Evolutionary conservation across 148 eudicot species (phyloP), one percentile per base, ranked within the genome.

Genomic region (Gaultheria prostrata): DNA sequence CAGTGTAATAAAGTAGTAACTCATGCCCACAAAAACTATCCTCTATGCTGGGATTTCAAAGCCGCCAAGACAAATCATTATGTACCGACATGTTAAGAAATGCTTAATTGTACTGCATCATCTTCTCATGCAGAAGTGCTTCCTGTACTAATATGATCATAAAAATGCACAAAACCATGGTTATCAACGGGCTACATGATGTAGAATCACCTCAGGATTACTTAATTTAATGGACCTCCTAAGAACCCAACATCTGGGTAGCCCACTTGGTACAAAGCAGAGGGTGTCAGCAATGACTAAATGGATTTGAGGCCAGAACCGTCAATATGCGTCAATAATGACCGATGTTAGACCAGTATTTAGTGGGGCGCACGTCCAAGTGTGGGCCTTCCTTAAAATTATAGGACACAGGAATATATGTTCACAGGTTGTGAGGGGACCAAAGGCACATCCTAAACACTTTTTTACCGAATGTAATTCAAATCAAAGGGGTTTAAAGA

Each of bases 271-370:
- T 15, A 20, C 39, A 77, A 77, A 49, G 80, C 39, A 50, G 2
- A 54, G 80, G 63, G 26, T 8, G 65, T 32, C 80, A 53, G 4
- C 8, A 13, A 76, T 76, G 33, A 46, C 20, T 8, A 48, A 15
- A 48, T 49, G 35, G 79, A 76, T 76, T 48, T 76, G 35, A 49
- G 79, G 17, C 57, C 26, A 75, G 46, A 75, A n/a, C 45, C 49
- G 45, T n/a, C 28, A 75, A 48, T 21, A 18, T 3, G 17, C 11
- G 26, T 45, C 49, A 46, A 46, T 45, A 45, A 45, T 43, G 7
- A 17, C 30, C 11, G 32, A 75, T 49, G 78, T 45, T 46, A 45
- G 17, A 18, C 24, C 30, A 75, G 12, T 13, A 61, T 61, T 11
- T 26, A 61, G 28, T 61, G 28, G 67, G 67, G 28, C 8, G 30